phyloP scores from a whole-genome alignment of 163 green algal species.

The Chlorella variabilis region DNA sequence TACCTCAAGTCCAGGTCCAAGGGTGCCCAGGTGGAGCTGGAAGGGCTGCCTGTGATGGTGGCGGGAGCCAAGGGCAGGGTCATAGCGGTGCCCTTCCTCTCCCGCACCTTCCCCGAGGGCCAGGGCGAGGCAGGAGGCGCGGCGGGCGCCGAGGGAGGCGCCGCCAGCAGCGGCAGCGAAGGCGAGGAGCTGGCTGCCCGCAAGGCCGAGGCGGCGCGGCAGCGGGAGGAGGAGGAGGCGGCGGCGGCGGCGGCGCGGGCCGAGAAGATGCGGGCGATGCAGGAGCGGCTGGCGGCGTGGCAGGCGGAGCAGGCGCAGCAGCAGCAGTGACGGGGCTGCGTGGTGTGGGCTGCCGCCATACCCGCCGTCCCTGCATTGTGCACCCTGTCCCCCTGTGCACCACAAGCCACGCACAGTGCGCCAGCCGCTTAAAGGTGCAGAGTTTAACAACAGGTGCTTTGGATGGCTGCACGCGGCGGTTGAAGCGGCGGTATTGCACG shows the following conservation, averaged over 20 bases:
- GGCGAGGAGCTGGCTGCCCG: background rate
- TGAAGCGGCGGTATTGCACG: no score
- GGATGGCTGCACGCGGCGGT: no score
- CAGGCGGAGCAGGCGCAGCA: constrained; percentile 40
- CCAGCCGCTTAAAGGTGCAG: no score
- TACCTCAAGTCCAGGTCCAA: constrained; percentile 19
- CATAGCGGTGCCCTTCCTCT: background rate
- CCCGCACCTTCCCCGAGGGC: background rate
- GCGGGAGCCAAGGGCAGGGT: constrained; percentile 6
- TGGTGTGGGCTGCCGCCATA: no score
- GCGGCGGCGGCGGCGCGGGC: constrained; percentile 27
- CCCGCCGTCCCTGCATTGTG: no score
- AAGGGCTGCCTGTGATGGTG: constrained; percentile 5
- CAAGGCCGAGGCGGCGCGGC: background rate
- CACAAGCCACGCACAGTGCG: no score
- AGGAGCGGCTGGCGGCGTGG: constrained; percentile 53
- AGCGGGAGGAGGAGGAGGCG: constrained; percentile 33
- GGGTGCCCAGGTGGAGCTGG: background rate
- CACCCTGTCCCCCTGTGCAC: no score
- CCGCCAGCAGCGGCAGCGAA: background rate
- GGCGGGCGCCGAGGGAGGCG: background rate
- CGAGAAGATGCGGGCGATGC: constrained; percentile 55
- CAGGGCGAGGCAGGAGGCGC: background rate
- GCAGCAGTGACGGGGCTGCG: no score
- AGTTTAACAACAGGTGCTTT: no score